Percentiles rank a stretch among this genome's conserved stretches.
Conservation (phyloP, 139 green algal genomes). For the Bryopsis sp. region DNA sequence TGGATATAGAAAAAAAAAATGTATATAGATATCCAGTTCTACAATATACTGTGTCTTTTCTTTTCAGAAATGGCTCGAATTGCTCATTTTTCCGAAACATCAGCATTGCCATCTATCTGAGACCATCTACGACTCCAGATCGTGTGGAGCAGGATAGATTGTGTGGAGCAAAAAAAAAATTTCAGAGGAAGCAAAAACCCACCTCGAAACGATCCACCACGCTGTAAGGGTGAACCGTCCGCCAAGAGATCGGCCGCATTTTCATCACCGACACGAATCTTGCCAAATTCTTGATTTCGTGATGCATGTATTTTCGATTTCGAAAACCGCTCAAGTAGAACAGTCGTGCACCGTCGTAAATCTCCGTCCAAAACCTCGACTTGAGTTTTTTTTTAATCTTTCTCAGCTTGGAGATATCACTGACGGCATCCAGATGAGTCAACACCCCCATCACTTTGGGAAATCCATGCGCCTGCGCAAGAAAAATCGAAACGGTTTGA, state of each 20-base stretch:
- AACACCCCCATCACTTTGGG: constrained; percentile 98
- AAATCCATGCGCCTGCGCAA: constrained; percentile 73
- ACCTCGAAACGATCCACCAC: constrained; percentile 79
- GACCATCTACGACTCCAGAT: no score
- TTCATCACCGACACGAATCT: constrained; percentile 91
- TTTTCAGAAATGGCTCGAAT: no score
- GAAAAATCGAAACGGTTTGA: constrained; percentile 2
- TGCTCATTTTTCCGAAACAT: no score
- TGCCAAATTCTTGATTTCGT: constrained; percentile 78
- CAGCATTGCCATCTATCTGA: no score
- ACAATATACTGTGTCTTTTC: no score
- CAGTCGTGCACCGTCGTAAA: constrained; percentile 97
- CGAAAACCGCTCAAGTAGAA: constrained; percentile 92
- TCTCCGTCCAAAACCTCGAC: constrained; percentile 90
- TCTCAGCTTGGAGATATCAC: constrained; percentile 66
- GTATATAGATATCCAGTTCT: no score
- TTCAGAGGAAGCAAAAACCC: no score
- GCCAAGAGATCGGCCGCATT: constrained; percentile 87
- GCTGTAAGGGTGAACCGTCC: constrained; percentile 79
- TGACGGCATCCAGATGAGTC: constrained; percentile 95
- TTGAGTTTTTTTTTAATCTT: constrained; percentile 96
- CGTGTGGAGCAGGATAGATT: no score
- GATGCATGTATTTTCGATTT: constrained; percentile 76
- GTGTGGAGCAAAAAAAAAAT: no score
- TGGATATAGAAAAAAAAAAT: no score